Evolutionary conservation across 2,329 filamentous ascomycete genomes (phyloP).

Genomic region (Setomelanomma holmii): DNA sequence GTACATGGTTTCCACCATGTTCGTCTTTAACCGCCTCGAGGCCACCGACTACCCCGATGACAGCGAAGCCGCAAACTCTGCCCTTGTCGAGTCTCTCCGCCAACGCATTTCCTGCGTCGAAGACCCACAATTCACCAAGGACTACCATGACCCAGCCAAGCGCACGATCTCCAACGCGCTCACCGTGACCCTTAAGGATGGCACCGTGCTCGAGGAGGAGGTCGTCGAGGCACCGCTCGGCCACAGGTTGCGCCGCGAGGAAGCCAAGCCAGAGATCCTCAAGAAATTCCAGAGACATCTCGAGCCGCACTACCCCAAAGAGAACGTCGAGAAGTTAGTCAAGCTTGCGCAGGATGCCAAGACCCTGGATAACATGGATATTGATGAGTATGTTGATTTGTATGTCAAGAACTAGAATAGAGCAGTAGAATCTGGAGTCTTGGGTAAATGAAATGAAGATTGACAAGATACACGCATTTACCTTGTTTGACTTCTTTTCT

Average conservation of each 20-base stretch:
- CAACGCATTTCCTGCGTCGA: conserved; percentile 96
- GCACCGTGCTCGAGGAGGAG: conserved; percentile 87
- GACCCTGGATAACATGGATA: conserved; percentile 78
- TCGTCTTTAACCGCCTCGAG: conserved; percentile 91
- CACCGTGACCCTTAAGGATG: conserved; percentile 93
- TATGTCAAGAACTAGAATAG: conserved; percentile 65
- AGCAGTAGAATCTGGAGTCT: no score
- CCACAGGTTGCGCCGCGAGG: conserved; percentile 87
- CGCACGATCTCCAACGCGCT: conserved; percentile 97
- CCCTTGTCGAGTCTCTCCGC: conserved; percentile 87
- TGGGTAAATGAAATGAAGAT: no score
- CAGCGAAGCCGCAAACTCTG: conserved; percentile 87
- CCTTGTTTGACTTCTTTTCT: no score
- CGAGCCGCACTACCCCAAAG: conserved; percentile 78
- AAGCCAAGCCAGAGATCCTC: conserved; percentile 97
- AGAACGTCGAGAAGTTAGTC: conserved; percentile 81
- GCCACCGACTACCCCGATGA: conserved; percentile 94
- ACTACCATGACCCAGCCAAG: conserved; percentile 93
- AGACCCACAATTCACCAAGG: conserved; percentile 89
- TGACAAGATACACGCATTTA: no score
- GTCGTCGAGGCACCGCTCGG: conserved; percentile 93
- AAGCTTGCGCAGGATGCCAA: conserved; percentile 77
- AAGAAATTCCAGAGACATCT: conserved; percentile 95
- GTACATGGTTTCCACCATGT: conserved; percentile 98
- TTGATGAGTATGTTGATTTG: conserved; percentile 93